Percentiles rank a stretch among this genome's conserved stretches.
Evolutionary conservation across 2,329 filamentous ascomycete genomes (phyloP).

Genomic region (Paecilomyces niveus): DNA sequence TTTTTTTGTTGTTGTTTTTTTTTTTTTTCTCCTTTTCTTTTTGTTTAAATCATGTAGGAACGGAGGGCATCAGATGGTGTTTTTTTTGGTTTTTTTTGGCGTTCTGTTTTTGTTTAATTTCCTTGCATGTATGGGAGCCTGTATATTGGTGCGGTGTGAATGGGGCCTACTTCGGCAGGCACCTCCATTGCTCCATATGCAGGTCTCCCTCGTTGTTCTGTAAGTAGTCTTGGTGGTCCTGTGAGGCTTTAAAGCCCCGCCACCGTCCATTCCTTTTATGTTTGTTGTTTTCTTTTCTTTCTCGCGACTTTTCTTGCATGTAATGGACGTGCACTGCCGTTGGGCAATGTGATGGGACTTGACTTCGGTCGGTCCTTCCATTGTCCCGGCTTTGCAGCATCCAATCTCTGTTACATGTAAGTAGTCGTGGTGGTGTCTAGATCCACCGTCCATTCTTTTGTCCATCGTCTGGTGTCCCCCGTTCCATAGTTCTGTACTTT

Average conservation of each 20-base stretch:
- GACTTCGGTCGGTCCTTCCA: conserved; percentile 1
- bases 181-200: conserved; percentile 1
- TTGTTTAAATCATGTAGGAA: neutral
- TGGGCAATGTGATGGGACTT: neutral
- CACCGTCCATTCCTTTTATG: neutral
- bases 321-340: neutral
- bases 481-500: neutral
- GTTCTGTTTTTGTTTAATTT: conserved; percentile 2
- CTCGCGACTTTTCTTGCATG: neutral
- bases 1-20: conserved; percentile 2
- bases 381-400: neutral
- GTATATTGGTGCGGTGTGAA: neutral
- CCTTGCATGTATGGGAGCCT: neutral
- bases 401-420: neutral
- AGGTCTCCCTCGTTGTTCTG: neutral
- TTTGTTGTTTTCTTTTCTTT: neutral
- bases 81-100: neutral
- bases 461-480: neutral
- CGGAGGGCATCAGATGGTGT: conserved; percentile 1
- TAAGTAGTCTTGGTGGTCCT: neutral
- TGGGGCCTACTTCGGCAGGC: conserved; percentile 1
- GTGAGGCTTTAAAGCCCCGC: conserved; percentile 1
- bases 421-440: neutral
- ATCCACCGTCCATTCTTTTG: neutral
- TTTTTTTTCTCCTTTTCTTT: conserved; percentile 4